A percentile compares a stretch with the other conserved stretches of the same genome.
Conservation (phyloP, 2,329 filamentous ascomycete genomes). For the Fusarium chaquense region DNA sequence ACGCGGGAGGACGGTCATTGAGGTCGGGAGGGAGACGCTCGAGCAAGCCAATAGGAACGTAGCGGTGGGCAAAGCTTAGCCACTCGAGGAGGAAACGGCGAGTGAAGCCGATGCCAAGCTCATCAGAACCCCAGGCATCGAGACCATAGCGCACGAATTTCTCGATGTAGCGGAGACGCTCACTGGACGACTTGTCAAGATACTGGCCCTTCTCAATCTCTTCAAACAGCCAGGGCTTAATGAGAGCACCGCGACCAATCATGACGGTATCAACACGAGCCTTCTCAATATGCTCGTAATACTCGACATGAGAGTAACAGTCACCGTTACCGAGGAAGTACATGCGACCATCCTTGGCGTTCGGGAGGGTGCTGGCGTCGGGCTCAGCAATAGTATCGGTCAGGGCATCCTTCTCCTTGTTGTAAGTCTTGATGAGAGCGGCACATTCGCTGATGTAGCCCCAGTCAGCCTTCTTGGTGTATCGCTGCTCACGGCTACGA, state of each 20-base stretch:
- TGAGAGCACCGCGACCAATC: slow-evolving; percentile 93
- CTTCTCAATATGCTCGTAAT: slow-evolving; percentile 80
- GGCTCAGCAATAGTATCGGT: slow-evolving; percentile 83
- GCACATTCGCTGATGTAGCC: slow-evolving; percentile 92
- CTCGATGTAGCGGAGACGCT: slow-evolving; percentile 87
- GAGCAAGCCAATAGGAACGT: slow-evolving; percentile 88
- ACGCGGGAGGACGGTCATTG: slow-evolving; percentile 89
- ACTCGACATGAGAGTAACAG: slow-evolving; percentile 92
- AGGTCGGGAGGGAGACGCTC: slow-evolving; percentile 89
- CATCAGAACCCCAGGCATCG: slow-evolving; percentile 95
- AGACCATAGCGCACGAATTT: slow-evolving; percentile 92
- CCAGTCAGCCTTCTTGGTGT: slow-evolving; percentile 95
- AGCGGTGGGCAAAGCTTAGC: slow-evolving; percentile 92
- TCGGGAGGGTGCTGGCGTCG: slow-evolving; percentile 79
- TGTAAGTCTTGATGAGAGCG: slow-evolving; percentile 83
- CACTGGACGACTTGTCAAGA: slow-evolving; percentile 90
- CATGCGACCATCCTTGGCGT: slow-evolving; percentile 73
- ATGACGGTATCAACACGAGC: slow-evolving; percentile 92
- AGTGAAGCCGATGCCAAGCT: slow-evolving; percentile 91
- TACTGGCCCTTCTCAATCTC: slow-evolving; percentile 94
- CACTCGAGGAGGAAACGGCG: slow-evolving; percentile 94
- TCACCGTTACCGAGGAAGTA: slow-evolving; percentile 98
- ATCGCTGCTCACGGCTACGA: slow-evolving; percentile 91
- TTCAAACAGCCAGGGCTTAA: slow-evolving; percentile 99
- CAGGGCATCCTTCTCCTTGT: slow-evolving; percentile 72